Evolutionary conservation across 2,329 filamentous ascomycete species (phyloP).

Genomic region (Trichoderma sp.): DNA sequence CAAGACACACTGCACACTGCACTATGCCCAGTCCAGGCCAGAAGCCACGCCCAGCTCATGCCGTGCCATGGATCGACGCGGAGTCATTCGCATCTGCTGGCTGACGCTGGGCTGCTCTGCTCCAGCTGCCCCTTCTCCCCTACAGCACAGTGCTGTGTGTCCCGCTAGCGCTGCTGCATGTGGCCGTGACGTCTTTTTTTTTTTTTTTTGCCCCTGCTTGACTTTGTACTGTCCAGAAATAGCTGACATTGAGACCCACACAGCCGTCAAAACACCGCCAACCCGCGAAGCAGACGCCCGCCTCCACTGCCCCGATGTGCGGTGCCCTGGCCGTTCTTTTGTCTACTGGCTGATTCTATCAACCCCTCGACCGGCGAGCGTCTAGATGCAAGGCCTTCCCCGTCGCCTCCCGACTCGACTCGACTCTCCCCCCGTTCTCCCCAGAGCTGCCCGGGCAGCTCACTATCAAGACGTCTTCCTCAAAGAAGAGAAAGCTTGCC

Average conservation of each 20-base stretch:
- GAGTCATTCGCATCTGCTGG: background rate
- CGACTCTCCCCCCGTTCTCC: slow-evolving; percentile 20
- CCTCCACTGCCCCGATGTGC: slow-evolving; percentile 26
- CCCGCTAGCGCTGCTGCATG: slow-evolving; percentile 1
- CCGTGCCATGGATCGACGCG: background rate
- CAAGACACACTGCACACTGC: slow-evolving; percentile 10
- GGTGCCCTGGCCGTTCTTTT: slow-evolving; percentile 23
- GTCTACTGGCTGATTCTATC: slow-evolving; percentile 25
- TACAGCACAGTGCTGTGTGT: background rate
- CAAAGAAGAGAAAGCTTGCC: slow-evolving; percentile 71
- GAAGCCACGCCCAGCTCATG: slow-evolving; percentile 5
- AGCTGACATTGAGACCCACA: slow-evolving; percentile 21
- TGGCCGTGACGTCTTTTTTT: slow-evolving; percentile 19
- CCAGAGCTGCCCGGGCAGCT: slow-evolving; percentile 65
- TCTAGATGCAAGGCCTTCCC: slow-evolving; percentile 23
- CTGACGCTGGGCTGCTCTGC: background rate
- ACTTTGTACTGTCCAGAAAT: slow-evolving; percentile 8
- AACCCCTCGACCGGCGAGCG: slow-evolving; percentile 23
- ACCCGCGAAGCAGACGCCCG: slow-evolving; percentile 18
- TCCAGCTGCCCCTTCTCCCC: background rate
- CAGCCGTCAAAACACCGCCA: slow-evolving; percentile 24
- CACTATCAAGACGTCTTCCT: slow-evolving; percentile 71
- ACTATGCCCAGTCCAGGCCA: slow-evolving; percentile 14
- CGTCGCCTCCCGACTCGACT: slow-evolving; percentile 14
- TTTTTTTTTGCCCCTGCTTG: slow-evolving; percentile 2